Percentiles rank a stretch among this genome's conserved stretches.
Evolutionary conservation across 257 asterid species (phyloP).

Genomic region (Solanum corneliomulleri): DNA sequence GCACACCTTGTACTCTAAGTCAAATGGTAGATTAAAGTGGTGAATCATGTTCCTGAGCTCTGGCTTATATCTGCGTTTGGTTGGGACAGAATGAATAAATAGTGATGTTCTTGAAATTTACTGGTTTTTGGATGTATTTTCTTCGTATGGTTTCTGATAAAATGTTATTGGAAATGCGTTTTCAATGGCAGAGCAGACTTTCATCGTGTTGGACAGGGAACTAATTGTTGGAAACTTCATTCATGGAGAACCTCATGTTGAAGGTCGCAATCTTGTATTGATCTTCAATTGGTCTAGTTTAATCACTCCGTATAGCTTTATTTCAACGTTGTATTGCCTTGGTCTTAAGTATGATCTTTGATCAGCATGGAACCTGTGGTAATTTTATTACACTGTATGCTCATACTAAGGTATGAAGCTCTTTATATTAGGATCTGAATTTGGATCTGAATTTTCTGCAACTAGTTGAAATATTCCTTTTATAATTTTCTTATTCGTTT

Average conservation of each 20-base stretch:
- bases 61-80: neutral
- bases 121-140: neutral
- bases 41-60: neutral
- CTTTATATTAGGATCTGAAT: neutral
- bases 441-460: neutral
- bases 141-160: neutral
- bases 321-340: neutral
- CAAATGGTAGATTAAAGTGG: neutral
- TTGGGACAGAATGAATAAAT: neutral
- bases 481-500: neutral
- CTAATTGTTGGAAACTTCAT: conserved; percentile 52
- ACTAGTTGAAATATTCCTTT: neutral
- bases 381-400: neutral
- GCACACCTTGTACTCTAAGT: neutral
- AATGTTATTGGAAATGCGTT: neutral
- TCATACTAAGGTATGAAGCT: neutral
- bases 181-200: conserved; percentile 74
- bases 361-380: neutral
- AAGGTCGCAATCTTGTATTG: conserved; percentile 33
- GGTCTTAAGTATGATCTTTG: neutral
- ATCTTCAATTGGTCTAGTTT: neutral
- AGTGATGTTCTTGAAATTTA: neutral
- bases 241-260: conserved; percentile 63
- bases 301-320: neutral
- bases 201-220: conserved; percentile 70